Evolutionary conservation across 2,329 filamentous ascomycete genomes (phyloP).

Genomic region (Phaeosphaeriaceae sp.): DNA sequence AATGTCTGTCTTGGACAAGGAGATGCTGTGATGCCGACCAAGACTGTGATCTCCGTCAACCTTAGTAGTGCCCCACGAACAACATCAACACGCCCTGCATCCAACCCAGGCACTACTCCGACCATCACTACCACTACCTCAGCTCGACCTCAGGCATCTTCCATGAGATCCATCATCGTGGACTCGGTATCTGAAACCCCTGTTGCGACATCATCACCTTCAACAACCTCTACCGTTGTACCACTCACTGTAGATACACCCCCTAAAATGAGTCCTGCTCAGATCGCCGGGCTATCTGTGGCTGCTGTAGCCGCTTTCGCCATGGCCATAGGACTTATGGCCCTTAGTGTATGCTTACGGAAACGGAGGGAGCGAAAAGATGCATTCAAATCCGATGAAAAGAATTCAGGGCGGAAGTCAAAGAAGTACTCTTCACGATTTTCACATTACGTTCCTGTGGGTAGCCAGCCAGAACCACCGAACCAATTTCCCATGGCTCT

Average conservation of each 20-base stretch:
- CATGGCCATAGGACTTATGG: slow-evolving; percentile 48
- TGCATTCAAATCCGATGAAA: slow-evolving; percentile 30
- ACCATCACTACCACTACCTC: slow-evolving; percentile 18
- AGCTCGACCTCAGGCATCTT: slow-evolving; percentile 10
- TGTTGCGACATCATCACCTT: slow-evolving; percentile 27
- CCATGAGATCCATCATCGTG: slow-evolving; percentile 30
- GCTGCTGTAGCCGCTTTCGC: slow-evolving; percentile 46
- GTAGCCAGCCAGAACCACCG: slow-evolving; percentile 12
- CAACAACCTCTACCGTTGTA: slow-evolving; percentile 18
- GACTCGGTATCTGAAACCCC: slow-evolving; percentile 34
- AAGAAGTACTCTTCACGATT: slow-evolving; percentile 28
- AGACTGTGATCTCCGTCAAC: slow-evolving; percentile 42
- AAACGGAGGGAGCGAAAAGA: slow-evolving; percentile 40
- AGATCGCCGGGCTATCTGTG: slow-evolving; percentile 48
- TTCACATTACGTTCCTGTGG: slow-evolving; percentile 26
- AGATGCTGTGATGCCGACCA: slow-evolving; percentile 45
- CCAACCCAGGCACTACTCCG: slow-evolving; percentile 15
- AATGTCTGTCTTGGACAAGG: slow-evolving; percentile 45
- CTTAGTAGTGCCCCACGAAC: slow-evolving; percentile 30
- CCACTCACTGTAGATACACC: slow-evolving; percentile 18
- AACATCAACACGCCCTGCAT: slow-evolving; percentile 13
- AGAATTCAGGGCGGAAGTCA: slow-evolving; percentile 11
- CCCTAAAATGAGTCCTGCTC: slow-evolving; percentile 44
- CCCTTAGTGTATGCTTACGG: slow-evolving; percentile 44
- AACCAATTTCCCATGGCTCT: slow-evolving; percentile 23